Evolutionary conservation across 345 rosid genomes (phyloP).

Genomic region (Brassica cretica): DNA sequence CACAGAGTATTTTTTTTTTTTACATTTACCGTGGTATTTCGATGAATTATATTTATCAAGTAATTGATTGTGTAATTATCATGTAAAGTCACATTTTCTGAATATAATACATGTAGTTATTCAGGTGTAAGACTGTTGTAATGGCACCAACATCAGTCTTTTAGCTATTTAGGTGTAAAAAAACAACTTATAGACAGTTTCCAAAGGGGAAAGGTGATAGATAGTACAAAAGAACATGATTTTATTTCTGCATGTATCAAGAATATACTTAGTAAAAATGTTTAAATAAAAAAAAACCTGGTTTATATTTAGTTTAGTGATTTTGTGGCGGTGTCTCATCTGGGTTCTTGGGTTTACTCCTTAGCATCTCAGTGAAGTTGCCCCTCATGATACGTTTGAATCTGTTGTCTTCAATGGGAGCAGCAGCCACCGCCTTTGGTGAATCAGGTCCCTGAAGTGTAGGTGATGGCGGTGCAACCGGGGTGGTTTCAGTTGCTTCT

Average conservation of each 20-base stretch:
- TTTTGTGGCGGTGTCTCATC: slow-evolving; percentile 53
- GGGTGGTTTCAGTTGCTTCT: slow-evolving; percentile 51
- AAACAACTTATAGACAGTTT: neutral
- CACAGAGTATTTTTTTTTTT: slow-evolving; percentile 7
- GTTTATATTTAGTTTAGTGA: slow-evolving; percentile 23
- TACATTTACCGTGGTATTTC: neutral
- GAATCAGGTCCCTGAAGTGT: slow-evolving; percentile 51
- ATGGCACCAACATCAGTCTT: neutral
- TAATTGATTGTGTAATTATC: neutral
- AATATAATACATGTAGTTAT: neutral
- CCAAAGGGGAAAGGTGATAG: neutral
- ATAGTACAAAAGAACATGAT: slow-evolving; percentile 14
- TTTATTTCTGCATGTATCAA: slow-evolving; percentile 17
- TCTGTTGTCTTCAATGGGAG: slow-evolving; percentile 74
- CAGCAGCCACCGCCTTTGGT: slow-evolving; percentile 40
- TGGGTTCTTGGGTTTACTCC: slow-evolving; percentile 62
- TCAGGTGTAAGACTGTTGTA: no score
- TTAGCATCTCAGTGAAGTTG: slow-evolving; percentile 82
- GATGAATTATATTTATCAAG: neutral
- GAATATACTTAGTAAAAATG: neutral
- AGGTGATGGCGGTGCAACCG: slow-evolving; percentile 38
- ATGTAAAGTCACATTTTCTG: slow-evolving; percentile 19
- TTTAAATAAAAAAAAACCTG: slow-evolving; percentile 16
- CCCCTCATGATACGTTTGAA: slow-evolving; percentile 94
- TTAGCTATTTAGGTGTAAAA: no score